Evolutionary conservation across 2,329 filamentous ascomycete species (phyloP), one percentile per base, ranked within the genome.

Genomic region (Neofusicoccum ribis): DNA sequence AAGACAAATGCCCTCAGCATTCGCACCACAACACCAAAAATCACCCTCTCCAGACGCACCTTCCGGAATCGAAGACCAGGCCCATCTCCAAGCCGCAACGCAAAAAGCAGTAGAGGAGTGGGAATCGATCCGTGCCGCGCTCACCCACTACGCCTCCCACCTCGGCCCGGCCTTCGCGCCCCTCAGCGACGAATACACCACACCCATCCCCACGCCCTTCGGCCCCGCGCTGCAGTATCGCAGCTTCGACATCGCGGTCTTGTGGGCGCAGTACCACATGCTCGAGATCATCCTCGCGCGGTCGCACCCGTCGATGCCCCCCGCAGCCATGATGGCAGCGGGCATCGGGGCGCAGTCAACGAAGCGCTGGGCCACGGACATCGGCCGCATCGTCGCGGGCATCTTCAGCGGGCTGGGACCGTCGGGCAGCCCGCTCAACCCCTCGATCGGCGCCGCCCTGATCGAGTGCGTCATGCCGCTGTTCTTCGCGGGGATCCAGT

Each of bases 191-290:
- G 92, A 95, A 67, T 86, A 88, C 63, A 82, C 84, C 65, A 78
- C 87, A 61, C 83, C 88, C 54, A 76, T 85, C 67, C 72, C 80
- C 15, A 89, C 92, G 1, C 92, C 94, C 0, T 99, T 97, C 72
- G 94, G 95, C 0, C 85, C 87, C 2, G 90, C 91, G 0, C 80
- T 93, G 6, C 88, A 92, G 68, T 97, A 96, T 74, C 87, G 91
- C 36, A 94, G 91, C 1, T 94, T 92, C 75, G 89, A 90, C n/a
- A 90, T 98, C 68, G 91, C 91, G 2, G 90, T 91, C 39, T 84
- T 97, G 23, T 97, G 93, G 92, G 88, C 91, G 73, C 90, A 93
- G 69, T 93, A 91, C 75, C 91, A 96, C 77, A 91, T 94, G 83
- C 89, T 89, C 0, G 84, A 92, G 52, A 94, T 98, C 65, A 85